Evolutionary conservation across 139 green algal genomes (phyloP).

Genomic region (Helicosporidium sp.): DNA sequence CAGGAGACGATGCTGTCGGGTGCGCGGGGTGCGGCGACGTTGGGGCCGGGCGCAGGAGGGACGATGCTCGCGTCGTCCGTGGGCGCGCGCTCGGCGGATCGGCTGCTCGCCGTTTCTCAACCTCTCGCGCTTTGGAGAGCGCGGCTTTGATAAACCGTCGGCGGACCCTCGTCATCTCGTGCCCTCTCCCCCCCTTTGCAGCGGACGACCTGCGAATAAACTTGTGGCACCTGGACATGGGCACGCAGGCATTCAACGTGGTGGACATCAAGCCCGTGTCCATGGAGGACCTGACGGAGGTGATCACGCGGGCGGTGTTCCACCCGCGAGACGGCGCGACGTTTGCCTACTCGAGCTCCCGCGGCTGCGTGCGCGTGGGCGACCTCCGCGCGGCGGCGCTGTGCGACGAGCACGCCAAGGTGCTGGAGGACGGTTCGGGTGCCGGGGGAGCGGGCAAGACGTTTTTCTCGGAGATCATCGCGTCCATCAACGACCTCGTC

Average conservation of each 20-base stretch:
- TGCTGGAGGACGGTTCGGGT: slow-evolving; percentile 67
- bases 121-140: too few relatives aligned
- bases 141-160: too few relatives aligned
- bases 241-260: slow-evolving; percentile 81
- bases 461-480: slow-evolving; percentile 96
- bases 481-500: slow-evolving; percentile 76
- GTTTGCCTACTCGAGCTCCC: slow-evolving; percentile 83
- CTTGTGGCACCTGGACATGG: slow-evolving; percentile 90
- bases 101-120: too few relatives aligned
- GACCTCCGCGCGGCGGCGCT: slow-evolving; percentile 78
- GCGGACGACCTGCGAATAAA: slow-evolving; percentile 83
- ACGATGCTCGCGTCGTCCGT: too few relatives aligned
- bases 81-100: too few relatives aligned
- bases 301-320: slow-evolving; percentile 88
- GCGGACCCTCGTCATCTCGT: too few relatives aligned
- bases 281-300: slow-evolving; percentile 98
- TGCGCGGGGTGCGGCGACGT: too few relatives aligned
- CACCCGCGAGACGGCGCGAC: slow-evolving; percentile 72
- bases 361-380: slow-evolving; percentile 80
- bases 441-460: slow-evolving; percentile 32
- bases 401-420: slow-evolving; percentile 67
- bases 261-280: slow-evolving; percentile 96
- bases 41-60: too few relatives aligned
- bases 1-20: slow-evolving; percentile 85
- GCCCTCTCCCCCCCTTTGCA: too few relatives aligned